Evolutionary conservation across 306 rosid genomes (phyloP), one percentile per base, ranked within the genome.

Genomic region (Glycine latifolia): DNA sequence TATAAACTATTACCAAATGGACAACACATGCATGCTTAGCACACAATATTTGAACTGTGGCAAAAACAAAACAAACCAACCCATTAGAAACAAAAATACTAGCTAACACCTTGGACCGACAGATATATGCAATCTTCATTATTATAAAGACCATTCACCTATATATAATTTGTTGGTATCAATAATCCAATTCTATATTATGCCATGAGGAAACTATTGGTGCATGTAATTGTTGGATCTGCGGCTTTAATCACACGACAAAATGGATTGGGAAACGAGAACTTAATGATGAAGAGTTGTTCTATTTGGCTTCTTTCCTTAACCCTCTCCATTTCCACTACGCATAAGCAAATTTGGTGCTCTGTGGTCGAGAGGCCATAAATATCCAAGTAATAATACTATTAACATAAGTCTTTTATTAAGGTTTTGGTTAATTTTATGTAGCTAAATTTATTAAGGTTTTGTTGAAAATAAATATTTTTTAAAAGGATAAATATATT

Each of bases 11-110:
- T 14, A 39, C 73, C 60, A 60, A 84, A 73, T 81, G 81, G 81
- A 77, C 83, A 60, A 77, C 15, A 71, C 17, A 78, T 31, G 78
- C 79, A 76, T 78, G 74, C 77, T 84, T 81, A 26, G 82, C 80
- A 78, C 79, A 77, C 84, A 82, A 54, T 62, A 54, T 66, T 81
- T 84, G 82, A 87, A 80, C 72, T 52, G 81, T 67, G 81, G 16
- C 62, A n/a, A 71, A 67, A 66, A 73, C 60, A 70, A 26, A 59
- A 59, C 7, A 12, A 26, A 61, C 55, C 62, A 44, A 80, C 37
- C 59, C 75, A 9, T 3, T 5, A 33, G 53, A 69, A 55, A 73
- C 17, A 39, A 60, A 31, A 67, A 26, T 26, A 26, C 31, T 26
- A 26, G 31, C 48, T 13, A 41, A 70, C 10, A 26, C 16, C 31